A percentile compares a stretch with the other conserved stretches of the same genome.
These are phyloP conservation scores for Crithidia brevicula DNA, from an alignment of 208 protist species.

Conservation along the genomic window DNA sequence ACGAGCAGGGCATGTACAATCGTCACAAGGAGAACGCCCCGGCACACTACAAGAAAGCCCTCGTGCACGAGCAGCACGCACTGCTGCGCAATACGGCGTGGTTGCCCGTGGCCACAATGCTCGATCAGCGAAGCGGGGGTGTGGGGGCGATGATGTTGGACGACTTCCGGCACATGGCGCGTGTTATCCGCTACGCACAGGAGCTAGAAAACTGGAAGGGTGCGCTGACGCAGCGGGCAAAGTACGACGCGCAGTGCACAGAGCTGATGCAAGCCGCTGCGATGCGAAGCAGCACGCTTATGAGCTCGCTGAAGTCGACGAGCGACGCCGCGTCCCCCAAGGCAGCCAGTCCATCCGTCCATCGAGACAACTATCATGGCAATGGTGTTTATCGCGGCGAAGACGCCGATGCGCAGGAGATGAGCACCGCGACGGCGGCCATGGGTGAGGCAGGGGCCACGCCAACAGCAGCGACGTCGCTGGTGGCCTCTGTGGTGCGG, in stretches of 20 bases:
- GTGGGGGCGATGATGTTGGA: slow-evolving; percentile 24
- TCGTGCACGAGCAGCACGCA: slow-evolving; percentile 17
- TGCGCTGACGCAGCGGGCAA: slow-evolving; percentile 5
- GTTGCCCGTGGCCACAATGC: slow-evolving; percentile 3
- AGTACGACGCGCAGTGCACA: slow-evolving; percentile 12
- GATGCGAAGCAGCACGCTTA: slow-evolving; percentile 7
- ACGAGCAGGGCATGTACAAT: slow-evolving; percentile 22
- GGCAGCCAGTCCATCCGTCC: slow-evolving; percentile 9
- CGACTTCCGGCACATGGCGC: slow-evolving; percentile 21
- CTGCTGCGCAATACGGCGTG: slow-evolving; percentile 23
- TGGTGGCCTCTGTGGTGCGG: too few species aligned
- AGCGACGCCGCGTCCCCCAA: neutral
- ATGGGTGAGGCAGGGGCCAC: neutral
- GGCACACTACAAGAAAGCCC: slow-evolving; percentile 17
- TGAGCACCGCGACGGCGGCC: neutral
- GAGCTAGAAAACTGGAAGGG: slow-evolving; percentile 17
- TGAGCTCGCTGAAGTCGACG: neutral
- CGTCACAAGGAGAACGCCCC: slow-evolving; percentile 8
- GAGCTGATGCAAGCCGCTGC: slow-evolving; percentile 13
- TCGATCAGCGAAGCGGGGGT: slow-evolving; percentile 21
- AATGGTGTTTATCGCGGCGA: slow-evolving; percentile 4
- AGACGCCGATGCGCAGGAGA: slow-evolving; percentile 4
- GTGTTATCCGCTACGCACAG: slow-evolving; percentile 16
- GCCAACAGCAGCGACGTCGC: neutral
- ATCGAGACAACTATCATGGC: slow-evolving; percentile 3